Conservation (phyloP, 2,329 filamentous ascomycete genomes). For the Paradendryphiella salina region DNA sequence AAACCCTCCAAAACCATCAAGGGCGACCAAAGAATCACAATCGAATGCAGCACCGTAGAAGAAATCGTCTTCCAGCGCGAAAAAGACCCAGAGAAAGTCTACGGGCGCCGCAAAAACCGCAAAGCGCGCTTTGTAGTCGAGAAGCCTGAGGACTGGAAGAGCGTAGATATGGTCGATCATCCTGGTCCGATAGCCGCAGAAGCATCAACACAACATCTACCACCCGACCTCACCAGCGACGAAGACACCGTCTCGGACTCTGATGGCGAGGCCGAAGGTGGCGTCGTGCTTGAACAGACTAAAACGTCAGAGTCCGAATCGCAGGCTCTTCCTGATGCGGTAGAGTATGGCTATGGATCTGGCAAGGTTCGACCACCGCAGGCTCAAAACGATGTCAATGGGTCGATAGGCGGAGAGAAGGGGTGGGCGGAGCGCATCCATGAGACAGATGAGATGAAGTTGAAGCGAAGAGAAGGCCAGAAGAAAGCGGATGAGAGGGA, state of each 20-base stretch:
- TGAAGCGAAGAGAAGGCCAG: slow-evolving; percentile 56
- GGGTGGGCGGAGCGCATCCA: slow-evolving; percentile 57
- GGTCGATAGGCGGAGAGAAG: slow-evolving; percentile 60
- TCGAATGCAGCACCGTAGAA: slow-evolving; percentile 57
- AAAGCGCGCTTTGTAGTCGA: slow-evolving; percentile 47
- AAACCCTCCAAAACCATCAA: slow-evolving; percentile 45
- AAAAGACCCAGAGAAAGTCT: slow-evolving; percentile 52
- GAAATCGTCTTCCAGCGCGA: slow-evolving; percentile 54
- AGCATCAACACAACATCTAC: not conserved
- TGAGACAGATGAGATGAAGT: slow-evolving; percentile 57
- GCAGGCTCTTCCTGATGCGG: slow-evolving; percentile 11
- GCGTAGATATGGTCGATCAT: slow-evolving; percentile 51
- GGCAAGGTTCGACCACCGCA: slow-evolving; percentile 49
- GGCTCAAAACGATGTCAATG: slow-evolving; percentile 57
- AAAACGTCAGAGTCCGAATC: not conserved
- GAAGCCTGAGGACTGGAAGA: slow-evolving; percentile 49
- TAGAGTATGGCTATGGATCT: slow-evolving; percentile 35
- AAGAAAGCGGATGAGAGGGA: slow-evolving; percentile 57
- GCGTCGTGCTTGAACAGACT: slow-evolving; percentile 16
- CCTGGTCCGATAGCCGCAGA: slow-evolving; percentile 2
- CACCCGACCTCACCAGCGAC: slow-evolving; percentile 11
- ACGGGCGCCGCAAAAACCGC: slow-evolving; percentile 53
- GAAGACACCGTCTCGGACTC: slow-evolving; percentile 22
- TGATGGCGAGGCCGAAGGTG: slow-evolving; percentile 23
- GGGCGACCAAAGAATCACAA: slow-evolving; percentile 56